Evolutionary conservation across 2,329 filamentous ascomycete species (phyloP), one percentile per base, ranked within the genome.

Genomic region (Colletotrichum gigasporum): DNA sequence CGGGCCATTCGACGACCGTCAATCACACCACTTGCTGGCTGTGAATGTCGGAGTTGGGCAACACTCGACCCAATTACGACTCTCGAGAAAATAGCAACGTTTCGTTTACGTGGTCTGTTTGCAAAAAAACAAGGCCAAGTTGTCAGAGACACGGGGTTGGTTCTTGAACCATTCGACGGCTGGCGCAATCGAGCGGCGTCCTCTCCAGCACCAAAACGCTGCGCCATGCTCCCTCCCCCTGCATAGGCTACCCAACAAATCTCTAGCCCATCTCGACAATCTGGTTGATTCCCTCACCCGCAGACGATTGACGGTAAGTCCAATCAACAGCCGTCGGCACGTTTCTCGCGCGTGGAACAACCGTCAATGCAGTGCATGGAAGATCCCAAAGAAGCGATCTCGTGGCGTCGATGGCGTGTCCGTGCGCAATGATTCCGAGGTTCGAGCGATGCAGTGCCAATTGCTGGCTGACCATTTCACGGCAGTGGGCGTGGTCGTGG

Each of bases 361-460:
- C 30, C 24, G 32, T 18, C 5, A 24, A 6, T 9, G 18, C 30
- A 24, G 39, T n/a, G 34, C 24, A 42, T 16, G 16, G 52, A 6
- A 42, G 42, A 62, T 50, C 41, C 26, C 28, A 30, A 10, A 10
- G 30, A 34, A 41, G 20, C 12, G 34, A 56, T 48, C 42, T 10
- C 22, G 9, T 12, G 18, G 35, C 26, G 41, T 24, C 42, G 11
- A 20, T 28, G 9, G 18, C 16, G 26, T n/a, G 28, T 50, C 59
- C 35, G 59, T 62, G 59, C 59, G 59, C 42, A 28, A n/a, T 44
- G 50, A 62, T 57, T 50, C n/a, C 28, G 42, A 50, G 42, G 52
- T 18, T 34, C 30, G 12, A 34, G 47, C 16, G 35, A 26, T 42
- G 55, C n/a, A n/a, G n/a, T n/a, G n/a, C n/a, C n/a, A n/a, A n/a